These are phyloP conservation scores for Moesziomyces antarcticus DNA, from an alignment of 1,284 basidiomycete species.

Conservation along the genomic window DNA sequence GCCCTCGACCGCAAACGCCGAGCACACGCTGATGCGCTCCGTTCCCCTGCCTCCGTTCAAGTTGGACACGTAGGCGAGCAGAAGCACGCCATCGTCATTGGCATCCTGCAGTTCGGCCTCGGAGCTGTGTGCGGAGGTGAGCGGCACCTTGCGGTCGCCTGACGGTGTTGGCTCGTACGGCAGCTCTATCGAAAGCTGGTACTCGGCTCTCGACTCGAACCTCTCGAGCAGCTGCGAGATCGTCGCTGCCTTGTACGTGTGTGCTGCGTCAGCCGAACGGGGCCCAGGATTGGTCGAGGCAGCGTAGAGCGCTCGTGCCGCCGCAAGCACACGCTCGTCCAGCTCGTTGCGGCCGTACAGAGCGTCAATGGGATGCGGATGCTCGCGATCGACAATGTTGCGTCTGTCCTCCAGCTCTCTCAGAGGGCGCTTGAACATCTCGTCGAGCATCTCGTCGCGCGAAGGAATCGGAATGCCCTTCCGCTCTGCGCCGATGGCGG, in stretches of 20 bases:
- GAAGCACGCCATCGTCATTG: slow-evolving; percentile 70
- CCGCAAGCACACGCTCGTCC: slow-evolving; percentile 55
- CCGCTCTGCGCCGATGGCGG: slow-evolving; percentile 41
- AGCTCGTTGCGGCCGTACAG: slow-evolving; percentile 57
- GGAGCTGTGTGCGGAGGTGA: slow-evolving; percentile 52
- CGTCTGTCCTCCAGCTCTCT: slow-evolving; percentile 37
- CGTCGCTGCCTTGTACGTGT: slow-evolving; percentile 23
- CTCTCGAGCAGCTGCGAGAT: slow-evolving; percentile 27
- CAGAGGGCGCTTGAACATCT: slow-evolving; percentile 47
- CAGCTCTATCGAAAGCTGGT: slow-evolving; percentile 60
- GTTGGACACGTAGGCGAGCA: slow-evolving; percentile 74
- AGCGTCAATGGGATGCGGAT: slow-evolving; percentile 57
- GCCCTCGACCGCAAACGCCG: slow-evolving; percentile 74
- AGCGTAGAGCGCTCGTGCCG: slow-evolving; percentile 45
- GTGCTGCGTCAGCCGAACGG: slow-evolving; percentile 2
- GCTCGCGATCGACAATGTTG: slow-evolving; percentile 44
- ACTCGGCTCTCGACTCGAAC: slow-evolving; percentile 39
- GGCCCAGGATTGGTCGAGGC: slow-evolving; percentile 13
- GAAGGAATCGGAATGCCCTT: slow-evolving; percentile 46
- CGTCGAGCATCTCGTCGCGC: slow-evolving; percentile 48
- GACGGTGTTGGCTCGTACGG: slow-evolving; percentile 61
- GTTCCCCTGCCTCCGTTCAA: slow-evolving; percentile 65
- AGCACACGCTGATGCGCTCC: slow-evolving; percentile 74
- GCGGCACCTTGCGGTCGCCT: slow-evolving; percentile 41
- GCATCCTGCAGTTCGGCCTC: slow-evolving; percentile 49